Conservation (phyloP, 2,329 filamentous ascomycete species). For the Aspergillus luchuensis region DNA sequence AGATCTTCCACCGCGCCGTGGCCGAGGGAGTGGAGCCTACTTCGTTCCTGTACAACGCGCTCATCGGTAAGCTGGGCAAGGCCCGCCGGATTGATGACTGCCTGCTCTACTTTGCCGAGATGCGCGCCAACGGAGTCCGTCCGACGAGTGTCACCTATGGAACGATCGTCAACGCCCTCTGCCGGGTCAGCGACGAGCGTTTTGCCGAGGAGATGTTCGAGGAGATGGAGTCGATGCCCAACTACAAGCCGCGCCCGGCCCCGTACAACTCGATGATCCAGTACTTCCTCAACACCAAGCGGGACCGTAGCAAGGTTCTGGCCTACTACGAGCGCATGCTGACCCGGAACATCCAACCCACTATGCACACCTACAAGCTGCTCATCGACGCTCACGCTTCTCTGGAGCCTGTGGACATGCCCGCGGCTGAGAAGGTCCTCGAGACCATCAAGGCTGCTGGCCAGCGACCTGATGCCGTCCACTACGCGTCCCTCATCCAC, state of each 20-base stretch:
- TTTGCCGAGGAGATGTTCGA: conserved; percentile 98
- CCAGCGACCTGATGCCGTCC: conserved; percentile 81
- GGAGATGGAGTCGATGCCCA: conserved; percentile 98
- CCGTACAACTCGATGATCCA: conserved; percentile 99
- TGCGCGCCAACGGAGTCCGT: conserved; percentile 88
- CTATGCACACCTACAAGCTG: conserved; percentile 95
- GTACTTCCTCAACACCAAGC: conserved; percentile 97
- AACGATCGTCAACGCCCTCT: conserved; percentile 95
- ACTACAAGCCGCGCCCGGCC: conserved; percentile 96
- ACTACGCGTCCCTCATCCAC: conserved; percentile 94
- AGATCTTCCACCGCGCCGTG: conserved; percentile 94
- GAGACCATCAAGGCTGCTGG: conserved; percentile 74
- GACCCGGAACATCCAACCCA: conserved; percentile 80
- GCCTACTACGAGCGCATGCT: conserved; percentile 95
- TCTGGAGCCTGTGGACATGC: conserved; percentile 87
- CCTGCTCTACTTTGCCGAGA: conserved; percentile 96
- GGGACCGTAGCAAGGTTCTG: conserved; percentile 90
- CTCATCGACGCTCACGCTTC: conserved; percentile 94
- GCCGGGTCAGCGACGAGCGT: conserved; percentile 94
- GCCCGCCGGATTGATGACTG: conserved; percentile 97
- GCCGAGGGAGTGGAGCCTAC: conserved; percentile 92
- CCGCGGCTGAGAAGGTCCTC: conserved; percentile 80
- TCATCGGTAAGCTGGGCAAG: conserved; percentile 98
- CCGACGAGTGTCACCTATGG: conserved; percentile 98
- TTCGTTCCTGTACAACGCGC: conserved; percentile 95